Evolutionary conservation across 352 stramenopile genomes (phyloP), one percentile per base, ranked within the genome.

Genomic region (Globisporangium spiculum): DNA sequence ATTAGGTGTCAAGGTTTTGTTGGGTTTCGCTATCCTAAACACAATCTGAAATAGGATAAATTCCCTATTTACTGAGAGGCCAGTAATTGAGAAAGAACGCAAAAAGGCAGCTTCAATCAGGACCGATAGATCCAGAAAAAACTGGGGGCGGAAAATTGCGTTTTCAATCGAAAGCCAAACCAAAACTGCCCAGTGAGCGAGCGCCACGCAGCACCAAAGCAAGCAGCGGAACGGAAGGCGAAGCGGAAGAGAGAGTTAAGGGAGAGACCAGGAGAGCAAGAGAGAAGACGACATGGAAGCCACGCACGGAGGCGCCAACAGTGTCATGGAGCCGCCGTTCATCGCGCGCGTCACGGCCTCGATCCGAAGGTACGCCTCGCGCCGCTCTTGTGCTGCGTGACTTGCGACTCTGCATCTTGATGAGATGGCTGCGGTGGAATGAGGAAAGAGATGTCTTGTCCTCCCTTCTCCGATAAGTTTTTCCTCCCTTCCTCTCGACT

Each of bases 261-360:
- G 2, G 52, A 32, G 22, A 30, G 54, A 41, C 18, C 18, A 8
- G 26, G 54, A 41, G 60, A 58, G 12, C 27, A 26, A 34, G 30
- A 26, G 24, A 52, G 48, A 30, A 50, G 38, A 10, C 44, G 18
- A 52, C n/a, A 71, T 71, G 66, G 58, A 71, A 52, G 58, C 24
- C 52, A 83, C 81, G 69, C 53, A 87, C 26, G 80, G 82, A 69
- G 81, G 90, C 70, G 86, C 84, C n/a, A 74, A 77, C 38, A 84
- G 68, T 32, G 76, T 91, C 67, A 90, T 81, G 48, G 88, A 96
- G 67, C 88, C 88, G 63, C 83, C 86, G 57, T 94, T 94, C 73
- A 75, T 94, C 54, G 86, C 84, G 66, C 80, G 86, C 63, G 80
- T 96, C 50, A 84, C 73, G n/a, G 76, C 80, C 44, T 96, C 88